phyloP scores from a whole-genome alignment of 1,139 yeast genomes.

The Lodderomyces oxycetoniae region DNA sequence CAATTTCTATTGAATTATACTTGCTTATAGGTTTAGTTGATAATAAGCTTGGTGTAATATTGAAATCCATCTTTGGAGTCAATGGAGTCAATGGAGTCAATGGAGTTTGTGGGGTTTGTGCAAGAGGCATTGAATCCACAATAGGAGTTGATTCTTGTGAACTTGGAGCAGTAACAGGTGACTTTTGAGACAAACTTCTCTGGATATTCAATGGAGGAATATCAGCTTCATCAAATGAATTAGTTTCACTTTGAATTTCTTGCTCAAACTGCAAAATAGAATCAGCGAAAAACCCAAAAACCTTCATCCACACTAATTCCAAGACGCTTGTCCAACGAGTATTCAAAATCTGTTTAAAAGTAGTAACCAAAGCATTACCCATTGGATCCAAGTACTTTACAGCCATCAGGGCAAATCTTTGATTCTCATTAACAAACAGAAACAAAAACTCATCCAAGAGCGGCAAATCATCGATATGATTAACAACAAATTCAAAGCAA shows the following conservation, averaged over 20 bases:
- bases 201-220: constrained; percentile 18
- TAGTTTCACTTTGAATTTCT: constrained; percentile 11
- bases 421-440: constrained; percentile 33
- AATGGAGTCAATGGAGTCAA: constrained; percentile 10
- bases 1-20: constrained; percentile 17
- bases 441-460: constrained; percentile 33
- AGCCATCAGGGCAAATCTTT: constrained; percentile 23
- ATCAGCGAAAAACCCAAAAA: constrained; percentile 40
- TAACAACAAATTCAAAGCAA: constrained; percentile 30
- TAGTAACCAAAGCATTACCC: constrained; percentile 38
- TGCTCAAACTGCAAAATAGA: constrained; percentile 24
- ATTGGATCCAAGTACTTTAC: constrained; percentile 38
- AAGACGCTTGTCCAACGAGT: constrained; percentile 28
- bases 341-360: constrained; percentile 38
- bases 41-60: constrained; percentile 2
- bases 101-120: not conserved
- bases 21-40: constrained; percentile 13
- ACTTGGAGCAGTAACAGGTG: constrained; percentile 10
- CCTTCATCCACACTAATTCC: constrained; percentile 40
- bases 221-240: constrained; percentile 14
- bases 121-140: constrained; percentile 3
- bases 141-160: constrained; percentile 5
- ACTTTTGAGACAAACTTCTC: constrained; percentile 8
- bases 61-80: constrained; percentile 11
- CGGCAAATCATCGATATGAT: constrained; percentile 27